Evolutionary conservation across 2,329 filamentous ascomycete species (phyloP).

Genomic region (Penicillium verrucosum): DNA sequence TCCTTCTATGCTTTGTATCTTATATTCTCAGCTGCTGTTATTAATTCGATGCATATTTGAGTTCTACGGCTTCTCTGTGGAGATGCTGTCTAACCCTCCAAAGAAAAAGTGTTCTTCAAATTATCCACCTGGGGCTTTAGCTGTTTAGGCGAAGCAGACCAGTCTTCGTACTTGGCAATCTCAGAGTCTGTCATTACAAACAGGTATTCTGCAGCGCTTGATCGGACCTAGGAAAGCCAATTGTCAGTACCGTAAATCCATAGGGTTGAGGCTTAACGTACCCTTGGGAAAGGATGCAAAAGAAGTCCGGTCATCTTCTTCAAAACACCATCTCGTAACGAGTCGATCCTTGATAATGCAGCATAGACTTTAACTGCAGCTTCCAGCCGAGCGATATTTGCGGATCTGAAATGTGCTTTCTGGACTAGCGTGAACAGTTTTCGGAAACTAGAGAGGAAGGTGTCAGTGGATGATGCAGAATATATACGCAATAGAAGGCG

Average conservation of each 20-base stretch:
- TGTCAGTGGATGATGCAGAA: conserved; percentile 4
- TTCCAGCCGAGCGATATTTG: conserved; percentile 76
- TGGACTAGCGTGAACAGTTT: conserved; percentile 68
- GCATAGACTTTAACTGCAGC: conserved; percentile 78
- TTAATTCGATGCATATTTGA: not conserved
- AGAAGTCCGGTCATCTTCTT: conserved; percentile 71
- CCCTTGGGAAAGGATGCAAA: conserved; percentile 75
- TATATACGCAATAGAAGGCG: not conserved
- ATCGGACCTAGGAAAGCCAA: conserved; percentile 31
- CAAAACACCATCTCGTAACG: conserved; percentile 55
- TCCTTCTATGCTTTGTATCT: not conserved
- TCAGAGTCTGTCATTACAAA: conserved; percentile 35
- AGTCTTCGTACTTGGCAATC: conserved; percentile 34
- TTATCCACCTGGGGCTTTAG: conserved; percentile 34
- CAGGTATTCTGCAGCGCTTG: conserved; percentile 35
- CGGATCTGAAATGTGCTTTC: conserved; percentile 76
- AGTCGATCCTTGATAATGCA: conserved; percentile 58
- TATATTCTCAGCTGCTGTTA: not conserved
- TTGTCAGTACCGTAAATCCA: not conserved
- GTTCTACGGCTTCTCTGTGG: not conserved
- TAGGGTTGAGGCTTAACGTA: conserved; percentile 44
- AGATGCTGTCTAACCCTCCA: not conserved
- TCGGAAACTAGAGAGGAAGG: conserved; percentile 45
- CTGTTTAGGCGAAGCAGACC: conserved; percentile 34
- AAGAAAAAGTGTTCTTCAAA: conserved; percentile 16